A percentile compares a stretch with the other conserved stretches of the same genome.
Conservation (phyloP, 73 alveolate genomes). For the Tetrahymena thermophila region DNA sequence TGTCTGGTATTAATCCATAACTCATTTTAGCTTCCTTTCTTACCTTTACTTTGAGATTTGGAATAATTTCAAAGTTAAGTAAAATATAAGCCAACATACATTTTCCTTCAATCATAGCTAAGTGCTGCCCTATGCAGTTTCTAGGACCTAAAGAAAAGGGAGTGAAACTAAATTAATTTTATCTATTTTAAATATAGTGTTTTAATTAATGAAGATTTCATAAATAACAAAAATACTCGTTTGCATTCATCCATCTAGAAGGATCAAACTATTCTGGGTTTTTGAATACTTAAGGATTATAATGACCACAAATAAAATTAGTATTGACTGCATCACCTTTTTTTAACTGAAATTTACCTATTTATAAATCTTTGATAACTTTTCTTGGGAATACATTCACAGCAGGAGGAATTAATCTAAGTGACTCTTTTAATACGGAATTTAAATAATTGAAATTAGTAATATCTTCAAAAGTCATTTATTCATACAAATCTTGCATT, state of each 20-base stretch:
- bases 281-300: not conserved
- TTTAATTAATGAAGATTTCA: not conserved
- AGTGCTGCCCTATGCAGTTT: slow-evolving; percentile 28
- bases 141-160: slow-evolving; percentile 26
- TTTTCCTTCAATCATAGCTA: slow-evolving; percentile 19
- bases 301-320: not conserved
- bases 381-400: not conserved
- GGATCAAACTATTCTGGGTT: slow-evolving; percentile 24
- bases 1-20: not conserved
- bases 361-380: not conserved
- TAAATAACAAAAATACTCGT: not conserved
- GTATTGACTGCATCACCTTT: not conserved
- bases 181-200: no score
- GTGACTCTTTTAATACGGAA: not conserved
- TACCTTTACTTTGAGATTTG: not conserved
- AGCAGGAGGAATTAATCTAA: not conserved
- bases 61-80: not conserved
- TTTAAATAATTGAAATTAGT: not conserved
- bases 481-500: not conserved
- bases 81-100: slow-evolving; percentile 8
- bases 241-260: slow-evolving; percentile 5
- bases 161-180: slow-evolving; percentile 1
- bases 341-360: not conserved
- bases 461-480: not conserved
- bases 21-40: not conserved